A percentile compares a stretch with the other conserved stretches of the same genome.
These are phyloP conservation scores for Tritrichomonas musculus DNA, from an alignment of 208 protist genomes.

Conservation along the genomic window DNA sequence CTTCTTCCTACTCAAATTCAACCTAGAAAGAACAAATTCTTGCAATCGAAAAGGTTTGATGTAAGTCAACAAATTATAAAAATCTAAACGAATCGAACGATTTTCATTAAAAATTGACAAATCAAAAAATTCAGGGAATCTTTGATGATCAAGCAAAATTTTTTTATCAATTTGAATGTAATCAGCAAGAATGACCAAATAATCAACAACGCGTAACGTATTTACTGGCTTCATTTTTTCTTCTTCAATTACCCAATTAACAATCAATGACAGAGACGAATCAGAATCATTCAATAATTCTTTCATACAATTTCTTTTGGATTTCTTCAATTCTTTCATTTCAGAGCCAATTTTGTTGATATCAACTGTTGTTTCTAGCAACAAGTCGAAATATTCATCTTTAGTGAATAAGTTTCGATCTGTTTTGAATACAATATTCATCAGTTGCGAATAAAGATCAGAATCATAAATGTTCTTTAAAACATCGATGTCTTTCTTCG, in stretches of 20 bases:
- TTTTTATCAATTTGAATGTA: not conserved
- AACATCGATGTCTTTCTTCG: no score
- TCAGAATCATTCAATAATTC: not conserved
- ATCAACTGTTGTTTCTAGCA: no score
- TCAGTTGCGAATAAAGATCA: not conserved
- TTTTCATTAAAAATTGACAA: not conserved
- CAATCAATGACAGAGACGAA: not conserved
- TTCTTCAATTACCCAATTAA: not conserved
- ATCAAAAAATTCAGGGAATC: not conserved
- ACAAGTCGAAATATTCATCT: no score
- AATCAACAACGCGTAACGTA: not conserved
- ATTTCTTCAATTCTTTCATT: not conserved
- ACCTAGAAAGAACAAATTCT: not conserved
- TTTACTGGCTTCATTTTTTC: not conserved
- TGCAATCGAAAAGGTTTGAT: not conserved
- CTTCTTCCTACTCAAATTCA: not conserved
- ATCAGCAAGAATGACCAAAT: not conserved
- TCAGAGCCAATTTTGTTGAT: not conserved
- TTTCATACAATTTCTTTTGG: not conserved
- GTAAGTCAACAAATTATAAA: not conserved
- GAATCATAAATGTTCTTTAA: no score
- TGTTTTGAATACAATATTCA: not conserved
- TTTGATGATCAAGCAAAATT: not conserved
- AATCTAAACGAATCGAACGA: no score
- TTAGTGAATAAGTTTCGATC: no score